Conservation (phyloP, 2,329 filamentous ascomycete genomes). For the Penicillium sp. region DNA sequence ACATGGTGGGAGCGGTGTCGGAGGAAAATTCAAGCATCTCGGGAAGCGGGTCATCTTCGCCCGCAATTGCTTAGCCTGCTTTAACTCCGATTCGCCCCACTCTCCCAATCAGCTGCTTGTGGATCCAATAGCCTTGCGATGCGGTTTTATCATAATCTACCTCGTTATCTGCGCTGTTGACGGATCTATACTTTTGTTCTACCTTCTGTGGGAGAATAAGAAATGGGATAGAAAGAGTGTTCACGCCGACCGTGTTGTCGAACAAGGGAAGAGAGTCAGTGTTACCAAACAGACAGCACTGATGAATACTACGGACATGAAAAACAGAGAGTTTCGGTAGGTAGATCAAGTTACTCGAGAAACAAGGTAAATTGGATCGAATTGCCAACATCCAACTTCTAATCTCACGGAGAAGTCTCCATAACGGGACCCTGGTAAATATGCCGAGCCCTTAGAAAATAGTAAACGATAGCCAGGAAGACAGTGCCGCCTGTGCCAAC, state of each 20-base stretch:
- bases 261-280: no score
- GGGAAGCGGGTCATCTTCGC: background rate
- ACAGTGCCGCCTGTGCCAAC: slow-evolving; percentile 40
- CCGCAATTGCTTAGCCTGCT: background rate
- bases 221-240: no score
- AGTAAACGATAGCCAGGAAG: slow-evolving; percentile 39
- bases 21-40: background rate
- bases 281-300: no score
- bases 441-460: slow-evolving; percentile 30
- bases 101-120: background rate
- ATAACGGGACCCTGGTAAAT: slow-evolving; percentile 21
- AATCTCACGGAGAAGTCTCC: background rate
- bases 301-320: no score
- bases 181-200: no score
- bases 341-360: background rate
- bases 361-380: background rate
- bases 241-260: no score
- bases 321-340: no score
- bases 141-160: no score
- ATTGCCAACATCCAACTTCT: background rate
- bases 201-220: no score
- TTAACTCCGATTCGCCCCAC: background rate
- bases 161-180: no score
- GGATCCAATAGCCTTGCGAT: background rate
- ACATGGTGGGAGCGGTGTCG: background rate